Conservation (phyloP, 441 rosid genomes). For the Melastoma candidum region DNA sequence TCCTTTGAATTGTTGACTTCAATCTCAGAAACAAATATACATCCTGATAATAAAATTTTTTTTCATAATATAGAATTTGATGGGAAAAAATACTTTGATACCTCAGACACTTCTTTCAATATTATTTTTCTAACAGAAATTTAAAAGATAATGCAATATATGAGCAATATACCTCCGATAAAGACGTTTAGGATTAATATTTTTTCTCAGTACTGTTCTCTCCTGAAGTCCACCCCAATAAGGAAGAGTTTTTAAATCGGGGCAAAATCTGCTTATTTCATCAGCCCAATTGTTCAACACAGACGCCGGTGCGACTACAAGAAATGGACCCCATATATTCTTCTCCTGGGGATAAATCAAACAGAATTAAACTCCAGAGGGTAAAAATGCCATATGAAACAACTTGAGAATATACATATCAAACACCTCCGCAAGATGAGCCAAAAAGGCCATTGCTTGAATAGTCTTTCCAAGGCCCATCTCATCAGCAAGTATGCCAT, state of each 20-base stretch:
- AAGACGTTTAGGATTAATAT: conserved; percentile 94
- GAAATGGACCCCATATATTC: conserved; percentile 98
- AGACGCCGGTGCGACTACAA: conserved; percentile 98
- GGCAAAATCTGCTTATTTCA: conserved; percentile 95
- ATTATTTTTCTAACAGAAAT: too few relatives aligned
- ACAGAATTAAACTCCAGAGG: conserved; percentile 5
- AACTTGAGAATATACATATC: conserved; percentile 8
- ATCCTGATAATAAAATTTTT: too few relatives aligned
- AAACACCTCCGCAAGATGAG: conserved; percentile 95
- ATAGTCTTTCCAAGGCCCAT: conserved; percentile 99
- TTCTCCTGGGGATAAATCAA: conserved; percentile 56
- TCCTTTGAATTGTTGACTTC: too few relatives aligned
- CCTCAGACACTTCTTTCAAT: too few relatives aligned
- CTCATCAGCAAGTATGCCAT: conserved; percentile 99
- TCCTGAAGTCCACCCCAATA: conserved; percentile 98
- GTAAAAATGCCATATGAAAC: conserved; percentile 12
- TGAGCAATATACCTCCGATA: conserved; percentile 64
- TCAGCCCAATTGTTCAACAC: conserved; percentile 98
- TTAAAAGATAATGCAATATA: too few relatives aligned
- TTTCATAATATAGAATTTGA: too few relatives aligned
- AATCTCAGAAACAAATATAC: too few relatives aligned
- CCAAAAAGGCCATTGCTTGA: conserved; percentile 98
- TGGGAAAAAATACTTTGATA: too few relatives aligned
- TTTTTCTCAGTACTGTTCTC: conserved; percentile 77
- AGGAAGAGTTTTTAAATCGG: conserved; percentile 94